Base-by-base conservation (phyloP, 768 basidiomycete genomes). In the Asterophora parasitica region DNA sequence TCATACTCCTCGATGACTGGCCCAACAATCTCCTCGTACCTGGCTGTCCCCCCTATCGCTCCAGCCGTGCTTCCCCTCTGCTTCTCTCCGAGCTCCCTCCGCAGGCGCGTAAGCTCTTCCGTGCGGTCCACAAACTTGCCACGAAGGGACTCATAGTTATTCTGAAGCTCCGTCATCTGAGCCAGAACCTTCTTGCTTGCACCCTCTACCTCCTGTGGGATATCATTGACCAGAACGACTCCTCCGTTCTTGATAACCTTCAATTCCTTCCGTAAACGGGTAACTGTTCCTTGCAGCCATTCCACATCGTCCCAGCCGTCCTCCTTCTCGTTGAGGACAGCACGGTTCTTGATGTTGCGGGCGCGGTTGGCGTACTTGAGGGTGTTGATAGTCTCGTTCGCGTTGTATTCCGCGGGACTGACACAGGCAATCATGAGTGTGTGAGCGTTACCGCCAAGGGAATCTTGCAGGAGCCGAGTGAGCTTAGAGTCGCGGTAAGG, bases 361-460 rank as follows among this genome's bases (percentile, higher is more conserved):
- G 96, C 96, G 31, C 96, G 87, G 57, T 96, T 94, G 28, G 95
- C 96, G 61, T 98, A 99, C 66, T 96, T 96, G 64, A 98, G 74
- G 11, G 92, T 94, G 62, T 92, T 92, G 50, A 97, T 75, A 0
- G 96, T 99, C 68, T 99, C 96, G 50, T 76, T 83, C 2, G 88
- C 78, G 65, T 99, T 99, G 82, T 83, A 95, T 67, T 99, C 96
- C 1, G 92, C 90, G 11, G 92, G 88, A 58, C 92, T 94, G 52
- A 96, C 90, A 64, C 95, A 99, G 13, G 96, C 96, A 53, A 99
- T 92, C 96, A 99, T 99, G 57, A 97, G 83, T 9, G 96, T 98
- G 58, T 95, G 89, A 1, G 95, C 87, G 67, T 98, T 99, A 37
- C 96, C 96, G 31, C 96, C 96, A 9, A 99, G 79, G 8, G 92